Evolutionary conservation across 805 yeast species (phyloP), one percentile per base, ranked within the genome.

Genomic region (Starmerella powellii): DNA sequence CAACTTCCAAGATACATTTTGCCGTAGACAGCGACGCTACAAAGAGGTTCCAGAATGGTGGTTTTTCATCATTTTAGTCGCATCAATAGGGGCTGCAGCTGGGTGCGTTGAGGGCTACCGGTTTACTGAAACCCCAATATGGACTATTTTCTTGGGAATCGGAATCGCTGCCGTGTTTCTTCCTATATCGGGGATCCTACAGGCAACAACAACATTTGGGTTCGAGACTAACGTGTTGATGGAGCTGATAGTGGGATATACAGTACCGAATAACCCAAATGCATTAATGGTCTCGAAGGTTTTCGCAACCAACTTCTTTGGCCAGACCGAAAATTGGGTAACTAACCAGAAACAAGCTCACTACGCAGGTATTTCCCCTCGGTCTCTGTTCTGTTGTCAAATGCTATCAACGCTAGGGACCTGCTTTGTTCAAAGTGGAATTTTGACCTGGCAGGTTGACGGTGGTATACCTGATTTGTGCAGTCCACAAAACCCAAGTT

Each of bases 41-140:
- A 66, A 64, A 17, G 83, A 76, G 50, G 80, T 75, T 21, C 83
- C 80, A n/a, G 72, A 69, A 42, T 68, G 70, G 68, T 71, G 67
- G 73, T 72, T 67, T 47, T 41, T 65, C 16, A 26, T 53, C 6
- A 64, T 72, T n/a, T 55, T 76, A 23, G 42, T 69, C 21, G 48
- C 61, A 1, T 66, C 76, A 23, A 57, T 74, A 1, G 53, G 59
- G 4, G 63, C 69, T 45, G 75, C 73, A 1, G 56, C 72, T 13
- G 48, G 65, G 0, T 63, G 70, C 46, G 72, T 73, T 8, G 52
- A 65, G 37, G 57, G 42, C 28, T 53, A 54, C 32, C 40, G 41
- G 21, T 47, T 51, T 28, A 59, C 66, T 6, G 61, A 72, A 37
- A 72, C 79, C 4, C 79, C 80, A 15, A 72, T 74, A 18, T 75